Evolutionary conservation across 768 basidiomycete species (phyloP).

Genomic region (Plicaturopsis crispa): DNA sequence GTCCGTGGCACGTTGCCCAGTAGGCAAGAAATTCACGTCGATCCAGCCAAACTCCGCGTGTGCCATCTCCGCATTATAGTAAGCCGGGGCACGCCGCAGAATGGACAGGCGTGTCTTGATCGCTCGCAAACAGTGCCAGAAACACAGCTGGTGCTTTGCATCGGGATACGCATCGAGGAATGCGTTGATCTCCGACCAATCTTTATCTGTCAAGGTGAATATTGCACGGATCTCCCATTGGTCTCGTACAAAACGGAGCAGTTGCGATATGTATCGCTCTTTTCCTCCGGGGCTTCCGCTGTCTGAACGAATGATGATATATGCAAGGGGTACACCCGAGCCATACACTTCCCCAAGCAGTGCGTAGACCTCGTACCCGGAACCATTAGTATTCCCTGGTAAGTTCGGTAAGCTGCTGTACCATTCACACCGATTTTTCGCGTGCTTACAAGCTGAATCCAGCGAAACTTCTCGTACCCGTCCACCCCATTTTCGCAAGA

Average conservation of each 20-base stretch:
- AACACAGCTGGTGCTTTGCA: conserved; percentile 31
- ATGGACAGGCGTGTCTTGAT: conserved; percentile 21
- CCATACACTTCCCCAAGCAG: conserved; percentile 24
- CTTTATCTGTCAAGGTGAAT: conserved; percentile 24
- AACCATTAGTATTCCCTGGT: conserved; percentile 24
- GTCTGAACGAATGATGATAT: conserved; percentile 15
- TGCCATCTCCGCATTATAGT: conserved; percentile 20
- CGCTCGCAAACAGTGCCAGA: conserved; percentile 25
- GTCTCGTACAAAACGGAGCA: conserved; percentile 16
- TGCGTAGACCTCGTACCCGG: conserved; percentile 23
- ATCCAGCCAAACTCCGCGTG: conserved; percentile 18
- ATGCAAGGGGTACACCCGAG: conserved; percentile 25
- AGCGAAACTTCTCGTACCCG: conserved; percentile 18
- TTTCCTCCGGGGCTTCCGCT: conserved; percentile 14
- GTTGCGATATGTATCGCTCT: conserved; percentile 15
- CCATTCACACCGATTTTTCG: background rate
- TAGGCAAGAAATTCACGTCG: conserved; percentile 16
- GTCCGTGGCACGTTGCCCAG: background rate
- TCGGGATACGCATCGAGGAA: conserved; percentile 15
- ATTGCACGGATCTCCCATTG: conserved; percentile 15
- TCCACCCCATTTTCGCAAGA: conserved; percentile 14
- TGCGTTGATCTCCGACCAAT: conserved; percentile 25
- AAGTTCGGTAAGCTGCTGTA: background rate
- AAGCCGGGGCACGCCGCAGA: conserved; percentile 15
- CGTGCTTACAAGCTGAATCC: conserved; percentile 22